Conservation (phyloP, 192 early-diverging fungal genomes). For the Phycomyces nitens region DNA sequence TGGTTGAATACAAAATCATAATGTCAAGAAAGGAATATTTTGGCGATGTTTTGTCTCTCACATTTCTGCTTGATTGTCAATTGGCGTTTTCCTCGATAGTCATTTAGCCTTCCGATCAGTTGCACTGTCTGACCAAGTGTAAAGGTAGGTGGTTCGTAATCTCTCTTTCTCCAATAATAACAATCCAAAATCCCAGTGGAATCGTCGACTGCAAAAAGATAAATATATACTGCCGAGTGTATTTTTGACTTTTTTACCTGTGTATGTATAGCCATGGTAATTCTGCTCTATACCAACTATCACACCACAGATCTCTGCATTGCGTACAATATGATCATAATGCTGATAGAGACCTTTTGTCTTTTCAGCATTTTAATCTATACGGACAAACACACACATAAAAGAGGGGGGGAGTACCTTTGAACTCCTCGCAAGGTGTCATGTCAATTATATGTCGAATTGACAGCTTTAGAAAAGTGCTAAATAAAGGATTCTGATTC, state of each 20-base stretch:
- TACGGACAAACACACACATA: no score
- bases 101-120: background rate
- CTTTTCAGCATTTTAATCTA: background rate
- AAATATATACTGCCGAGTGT: background rate
- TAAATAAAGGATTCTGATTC: no score
- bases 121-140: background rate
- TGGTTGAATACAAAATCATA: no score
- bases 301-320: background rate
- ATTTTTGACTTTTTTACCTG: background rate
- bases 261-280: background rate
- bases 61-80: no score
- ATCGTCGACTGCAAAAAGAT: background rate
- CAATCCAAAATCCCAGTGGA: background rate
- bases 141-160: background rate
- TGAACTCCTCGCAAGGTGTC: no score
- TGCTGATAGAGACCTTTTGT: background rate
- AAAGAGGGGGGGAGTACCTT: no score
- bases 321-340: background rate
- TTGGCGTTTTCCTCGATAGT: background rate
- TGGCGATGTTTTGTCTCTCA: no score
- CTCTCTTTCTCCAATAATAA: background rate
- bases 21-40: no score
- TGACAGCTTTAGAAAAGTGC: no score
- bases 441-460: no score
- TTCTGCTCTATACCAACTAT: background rate